Base-by-base conservation (phyloP, 306 rosid species). In the Abrus precatorius region DNA sequence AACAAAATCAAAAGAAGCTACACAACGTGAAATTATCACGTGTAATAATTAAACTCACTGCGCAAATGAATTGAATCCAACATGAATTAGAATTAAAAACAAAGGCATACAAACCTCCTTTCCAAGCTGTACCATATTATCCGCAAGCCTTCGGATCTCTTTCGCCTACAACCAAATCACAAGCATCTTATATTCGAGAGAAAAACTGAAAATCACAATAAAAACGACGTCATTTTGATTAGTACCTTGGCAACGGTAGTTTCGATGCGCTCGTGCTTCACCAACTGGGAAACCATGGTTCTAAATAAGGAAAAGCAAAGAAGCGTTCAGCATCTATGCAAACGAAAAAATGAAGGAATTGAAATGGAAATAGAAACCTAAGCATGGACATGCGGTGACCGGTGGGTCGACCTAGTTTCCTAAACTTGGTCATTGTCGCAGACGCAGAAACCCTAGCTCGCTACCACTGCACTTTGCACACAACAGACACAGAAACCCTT, bases 261-360 rank as follows among this genome's bases (percentile, higher is more conserved):
- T 92, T 95, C 99, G 7, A 95, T 91, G 11, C 99, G 97, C 83
- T 95, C 97, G 54, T 95, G 97, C 91, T 90, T 95, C 82, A 95
- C 98, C 88, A 95, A 70, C 84, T 95, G 98, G 36, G 99, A 95
- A 3, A 95, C 98, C 99, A 95, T 91, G 32, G 98, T 95, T 86
- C 96, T 94, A 40, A 50, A 75, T 2, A 84, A 62, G 44, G 14
- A 63, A 32, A 33, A 60, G 63, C 41, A 56, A 74, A 45, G 5
- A 1, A 50, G 5, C 59, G 32, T 20, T 20, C 20, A 20, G 20
- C 20, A 20, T 20, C 20, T 44, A 3, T 29, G 54, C 56, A 64
- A 20, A 65, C 29, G 28, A n/a, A 44, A 41, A 7, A 14, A 13
- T 2, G 4, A 5, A 38, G 3, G 3, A 54, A 2, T 14, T 7